Conservation (phyloP, 148 eudicot species). For the Vaccinium corymbosum region DNA sequence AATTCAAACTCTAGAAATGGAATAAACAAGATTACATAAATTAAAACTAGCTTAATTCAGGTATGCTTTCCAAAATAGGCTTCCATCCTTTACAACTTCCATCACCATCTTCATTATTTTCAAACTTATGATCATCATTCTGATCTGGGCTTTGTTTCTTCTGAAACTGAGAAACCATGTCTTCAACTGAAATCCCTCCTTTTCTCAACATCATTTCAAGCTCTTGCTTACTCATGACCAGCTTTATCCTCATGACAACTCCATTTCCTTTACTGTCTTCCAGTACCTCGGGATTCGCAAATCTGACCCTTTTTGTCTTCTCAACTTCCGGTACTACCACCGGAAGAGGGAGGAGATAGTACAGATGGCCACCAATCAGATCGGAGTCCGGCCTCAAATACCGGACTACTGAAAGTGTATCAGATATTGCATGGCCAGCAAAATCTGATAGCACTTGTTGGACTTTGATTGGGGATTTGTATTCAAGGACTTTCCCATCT, state of each 20-base stretch:
- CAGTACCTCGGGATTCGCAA: conserved; percentile 20
- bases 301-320: conserved; percentile 30
- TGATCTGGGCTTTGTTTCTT: conserved; percentile 17
- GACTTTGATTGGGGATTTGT: conserved; percentile 37
- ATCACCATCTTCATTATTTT: not conserved
- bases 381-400: conserved; percentile 32
- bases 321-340: conserved; percentile 6
- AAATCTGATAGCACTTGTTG: conserved; percentile 39
- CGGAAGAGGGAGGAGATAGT: conserved; percentile 43
- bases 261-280: conserved; percentile 20
- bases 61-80: conserved; percentile 50
- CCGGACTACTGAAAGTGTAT: conserved; percentile 22
- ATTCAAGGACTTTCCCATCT: conserved; percentile 46
- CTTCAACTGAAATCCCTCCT: conserved; percentile 40
- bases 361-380: conserved; percentile 31
- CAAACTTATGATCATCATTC: not conserved
- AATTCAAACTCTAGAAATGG: not conserved
- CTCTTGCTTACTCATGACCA: conserved; percentile 64
- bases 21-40: not conserved
- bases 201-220: conserved; percentile 48
- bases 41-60: conserved; percentile 32
- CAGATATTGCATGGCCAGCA: conserved; percentile 40
- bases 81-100: conserved; percentile 28
- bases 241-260: conserved; percentile 47
- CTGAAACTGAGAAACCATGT: conserved; percentile 34